These are phyloP conservation scores for Candida vaughaniae DNA, from an alignment of 805 yeast genomes.

Conservation along the genomic window DNA sequence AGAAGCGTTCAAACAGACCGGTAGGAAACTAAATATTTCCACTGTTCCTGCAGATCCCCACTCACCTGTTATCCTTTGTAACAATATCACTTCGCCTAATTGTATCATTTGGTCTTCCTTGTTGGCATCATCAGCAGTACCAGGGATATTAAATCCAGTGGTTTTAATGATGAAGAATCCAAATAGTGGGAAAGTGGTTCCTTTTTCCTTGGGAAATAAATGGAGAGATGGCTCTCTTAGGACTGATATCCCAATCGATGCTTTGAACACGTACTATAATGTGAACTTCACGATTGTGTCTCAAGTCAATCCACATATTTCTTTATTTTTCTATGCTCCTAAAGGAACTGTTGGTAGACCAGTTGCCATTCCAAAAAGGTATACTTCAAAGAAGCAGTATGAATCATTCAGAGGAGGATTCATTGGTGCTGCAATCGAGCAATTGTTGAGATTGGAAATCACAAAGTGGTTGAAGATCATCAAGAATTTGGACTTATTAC, in stretches of 20 bases:
- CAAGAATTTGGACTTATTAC: conserved; percentile 63
- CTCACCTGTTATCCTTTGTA: conserved; percentile 77
- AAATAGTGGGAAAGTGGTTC: conserved; percentile 42
- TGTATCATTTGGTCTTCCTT: conserved; percentile 81
- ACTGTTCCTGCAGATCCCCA: conserved; percentile 83
- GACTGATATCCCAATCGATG: conserved; percentile 75
- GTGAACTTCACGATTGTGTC: conserved; percentile 75
- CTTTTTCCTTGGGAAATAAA: conserved; percentile 71
- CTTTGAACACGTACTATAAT: conserved; percentile 71
- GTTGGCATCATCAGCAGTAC: conserved; percentile 79
- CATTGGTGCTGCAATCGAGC: conserved; percentile 68
- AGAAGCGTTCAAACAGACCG: conserved; percentile 68
- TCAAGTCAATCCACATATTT: conserved; percentile 81
- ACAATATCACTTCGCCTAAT: conserved; percentile 73
- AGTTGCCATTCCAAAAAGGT: conserved; percentile 53
- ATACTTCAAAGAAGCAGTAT: conserved; percentile 29
- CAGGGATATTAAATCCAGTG: conserved; percentile 78
- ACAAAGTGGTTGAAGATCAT: conserved; percentile 74
- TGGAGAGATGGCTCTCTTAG: conserved; percentile 80
- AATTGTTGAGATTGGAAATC: conserved; percentile 67
- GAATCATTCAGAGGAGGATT: conserved; percentile 71
- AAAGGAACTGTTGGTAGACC: conserved; percentile 81
- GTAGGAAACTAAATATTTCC: conserved; percentile 66
- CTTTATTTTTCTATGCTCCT: conserved; percentile 73
- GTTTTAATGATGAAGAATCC: conserved; percentile 67